Base-by-base conservation (phyloP, 139 green algal genomes). In the Micractinium sp. region DNA sequence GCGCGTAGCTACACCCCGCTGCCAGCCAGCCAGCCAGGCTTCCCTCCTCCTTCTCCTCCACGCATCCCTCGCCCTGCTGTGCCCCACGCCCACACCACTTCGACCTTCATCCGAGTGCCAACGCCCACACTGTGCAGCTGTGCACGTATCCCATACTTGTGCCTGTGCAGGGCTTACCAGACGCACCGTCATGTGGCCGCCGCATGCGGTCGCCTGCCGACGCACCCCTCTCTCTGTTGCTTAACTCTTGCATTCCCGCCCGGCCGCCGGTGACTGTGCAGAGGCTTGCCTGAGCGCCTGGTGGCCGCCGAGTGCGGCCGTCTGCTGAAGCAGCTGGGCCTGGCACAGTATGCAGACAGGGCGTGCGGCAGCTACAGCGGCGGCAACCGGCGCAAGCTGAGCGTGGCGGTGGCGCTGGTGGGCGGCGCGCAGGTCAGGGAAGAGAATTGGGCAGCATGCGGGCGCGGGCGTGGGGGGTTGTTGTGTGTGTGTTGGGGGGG, bases 321-420 rank as follows among this genome's bases (percentile, higher is more conserved):
- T 12, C 91, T 97, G 86, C 90, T 97, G 22, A 35, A 85, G 29
- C 87, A 90, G 66, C 71, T 97, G 86, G 95, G 93, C 23, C 90
- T 97, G 39, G 20, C 15, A 2, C 67, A 91, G 47, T 92, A 85
- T 41, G 92, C 92, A 12, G 87, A 95, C 82, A 71, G 90, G 35
- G 79, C 84, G 33, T 93, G 90, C 83, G 92, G 91, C 41, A 90
- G 66, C 20, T 94, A 94, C 91, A 93, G 86, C 75, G 96, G 96
- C 25, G 96, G 96, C 88, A 98, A 96, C 90, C 92, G 93, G 89
- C 92, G 96, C 83, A 95, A 96, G 91, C 93, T 98, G 74, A 94
- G 89, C 29, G 94, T 98, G 79, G 94, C 91, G 38, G 91, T 96
- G 38, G 94, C 96, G 31, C 94, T 98, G 88, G 93, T 96, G 81